A percentile compares a stretch with the other conserved stretches of the same genome.
Conservation (phyloP, 179 eudicot species). For the Gypsophila paniculata region DNA sequence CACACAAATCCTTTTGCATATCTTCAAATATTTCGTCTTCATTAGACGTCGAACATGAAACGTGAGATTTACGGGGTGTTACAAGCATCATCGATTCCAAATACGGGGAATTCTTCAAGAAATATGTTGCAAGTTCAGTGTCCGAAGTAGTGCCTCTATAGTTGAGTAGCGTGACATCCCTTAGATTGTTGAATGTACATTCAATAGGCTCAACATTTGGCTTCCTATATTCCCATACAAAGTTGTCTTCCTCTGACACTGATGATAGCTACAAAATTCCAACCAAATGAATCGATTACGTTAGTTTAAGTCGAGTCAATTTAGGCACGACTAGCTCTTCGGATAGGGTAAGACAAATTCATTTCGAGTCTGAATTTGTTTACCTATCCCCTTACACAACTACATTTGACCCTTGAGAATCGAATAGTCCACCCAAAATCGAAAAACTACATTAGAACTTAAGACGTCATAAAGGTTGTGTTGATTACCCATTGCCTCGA, state of each 20-base stretch:
- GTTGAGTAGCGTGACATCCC: constrained; percentile 24
- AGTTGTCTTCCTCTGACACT: constrained; percentile 32
- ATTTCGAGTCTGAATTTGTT: no score
- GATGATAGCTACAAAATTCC: constrained; percentile 28
- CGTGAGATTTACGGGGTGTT: constrained; percentile 18
- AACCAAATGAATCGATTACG: not conserved
- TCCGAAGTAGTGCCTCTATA: constrained; percentile 27
- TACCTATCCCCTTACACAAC: no score
- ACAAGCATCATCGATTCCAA: constrained; percentile 26
- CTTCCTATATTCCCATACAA: constrained; percentile 35
- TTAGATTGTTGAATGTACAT: constrained; percentile 22
- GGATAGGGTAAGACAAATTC: no score
- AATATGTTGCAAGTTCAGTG: constrained; percentile 25
- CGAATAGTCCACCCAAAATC: no score
- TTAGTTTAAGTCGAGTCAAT: no score
- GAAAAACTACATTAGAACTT: no score
- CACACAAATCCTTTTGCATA: constrained; percentile 12
- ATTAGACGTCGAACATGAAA: constrained; percentile 12
- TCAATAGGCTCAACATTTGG: constrained; percentile 22
- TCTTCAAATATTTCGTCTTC: not conserved
- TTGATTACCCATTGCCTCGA: no score
- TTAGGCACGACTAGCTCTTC: no score
- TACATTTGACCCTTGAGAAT: no score
- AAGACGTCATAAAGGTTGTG: no score
- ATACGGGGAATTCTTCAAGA: constrained; percentile 29